A percentile compares a stretch with the other conserved stretches of the same genome.
phyloP scores from a whole-genome alignment of 2,329 filamentous ascomycete genomes.

The Alternaria metachromatica region DNA sequence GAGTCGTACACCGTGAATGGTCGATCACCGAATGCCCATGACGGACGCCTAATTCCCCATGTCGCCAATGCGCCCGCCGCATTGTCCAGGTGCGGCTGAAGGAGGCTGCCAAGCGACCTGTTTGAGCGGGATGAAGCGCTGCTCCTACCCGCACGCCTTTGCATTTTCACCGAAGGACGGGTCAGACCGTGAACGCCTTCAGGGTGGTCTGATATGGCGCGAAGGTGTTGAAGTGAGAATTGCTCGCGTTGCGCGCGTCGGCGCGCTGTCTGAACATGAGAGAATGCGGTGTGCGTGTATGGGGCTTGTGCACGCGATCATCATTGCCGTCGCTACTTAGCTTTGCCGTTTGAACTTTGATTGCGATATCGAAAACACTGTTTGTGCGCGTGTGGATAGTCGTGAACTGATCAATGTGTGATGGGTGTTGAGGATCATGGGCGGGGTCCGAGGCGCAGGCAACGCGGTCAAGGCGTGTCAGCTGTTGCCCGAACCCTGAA shows the following conservation, averaged over 20 bases:
- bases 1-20: conserved; percentile 11
- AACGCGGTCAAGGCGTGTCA: not conserved
- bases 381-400: not conserved
- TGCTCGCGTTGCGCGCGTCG: not conserved
- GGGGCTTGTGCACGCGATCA: not conserved
- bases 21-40: conserved; percentile 2
- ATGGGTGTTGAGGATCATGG: not conserved
- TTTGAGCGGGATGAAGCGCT: conserved; percentile 10
- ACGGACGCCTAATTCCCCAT: conserved; percentile 3
- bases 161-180: not conserved
- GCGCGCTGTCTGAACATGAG: not conserved
- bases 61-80: conserved; percentile 10
- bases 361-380: not conserved
- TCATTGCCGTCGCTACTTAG: not conserved
- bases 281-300: not conserved
- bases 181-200: not conserved
- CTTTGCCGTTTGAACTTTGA: not conserved
- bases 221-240: not conserved
- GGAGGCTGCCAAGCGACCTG: conserved; percentile 14
- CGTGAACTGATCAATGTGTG: not conserved
- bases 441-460: not conserved
- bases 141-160: not conserved
- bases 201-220: not conserved
- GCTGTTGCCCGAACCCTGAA: not conserved
- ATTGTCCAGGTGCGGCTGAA: conserved; percentile 18